phyloP scores from a whole-genome alignment of 1,139 yeast species.

The Taphrina flavorubra region DNA sequence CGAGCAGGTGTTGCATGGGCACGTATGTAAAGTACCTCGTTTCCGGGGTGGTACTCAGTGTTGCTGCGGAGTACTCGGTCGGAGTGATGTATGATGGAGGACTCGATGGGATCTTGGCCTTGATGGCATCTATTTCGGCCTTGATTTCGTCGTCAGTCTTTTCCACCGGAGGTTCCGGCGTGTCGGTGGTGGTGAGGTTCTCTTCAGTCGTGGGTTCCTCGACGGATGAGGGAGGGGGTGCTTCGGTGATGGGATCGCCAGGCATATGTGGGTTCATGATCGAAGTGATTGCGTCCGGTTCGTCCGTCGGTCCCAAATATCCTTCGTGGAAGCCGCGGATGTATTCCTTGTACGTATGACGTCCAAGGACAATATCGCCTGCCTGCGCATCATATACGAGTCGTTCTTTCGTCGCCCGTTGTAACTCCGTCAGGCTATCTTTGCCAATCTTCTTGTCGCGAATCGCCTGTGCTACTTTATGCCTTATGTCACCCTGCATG shows the following conservation, averaged over 20 bases:
- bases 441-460: slow-evolving; percentile 62
- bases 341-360: slow-evolving; percentile 96
- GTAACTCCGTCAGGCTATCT: slow-evolving; percentile 32
- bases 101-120: slow-evolving; percentile 39
- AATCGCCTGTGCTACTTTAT: slow-evolving; percentile 79
- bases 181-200: too few relatives aligned
- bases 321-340: slow-evolving; percentile 93
- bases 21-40: slow-evolving; percentile 70
- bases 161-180: slow-evolving; percentile 34
- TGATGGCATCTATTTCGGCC: slow-evolving; percentile 37
- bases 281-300: slow-evolving; percentile 39
- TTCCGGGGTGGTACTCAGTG: slow-evolving; percentile 45
- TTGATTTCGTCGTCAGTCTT: slow-evolving; percentile 37
- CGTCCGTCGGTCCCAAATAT: slow-evolving; percentile 62
- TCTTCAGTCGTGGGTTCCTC: not conserved
- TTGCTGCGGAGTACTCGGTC: slow-evolving; percentile 32
- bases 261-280: slow-evolving; percentile 33
- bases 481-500: slow-evolving; percentile 88
- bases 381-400: slow-evolving; percentile 52
- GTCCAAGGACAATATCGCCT: slow-evolving; percentile 88
- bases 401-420: slow-evolving; percentile 43
- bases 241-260: slow-evolving; percentile 39
- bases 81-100: slow-evolving; percentile 45
- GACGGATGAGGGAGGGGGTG: not conserved
- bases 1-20: slow-evolving; percentile 75